Evolutionary conservation across 2,329 filamentous ascomycete genomes (phyloP).

Genomic region (Juglanconis oblonga): DNA sequence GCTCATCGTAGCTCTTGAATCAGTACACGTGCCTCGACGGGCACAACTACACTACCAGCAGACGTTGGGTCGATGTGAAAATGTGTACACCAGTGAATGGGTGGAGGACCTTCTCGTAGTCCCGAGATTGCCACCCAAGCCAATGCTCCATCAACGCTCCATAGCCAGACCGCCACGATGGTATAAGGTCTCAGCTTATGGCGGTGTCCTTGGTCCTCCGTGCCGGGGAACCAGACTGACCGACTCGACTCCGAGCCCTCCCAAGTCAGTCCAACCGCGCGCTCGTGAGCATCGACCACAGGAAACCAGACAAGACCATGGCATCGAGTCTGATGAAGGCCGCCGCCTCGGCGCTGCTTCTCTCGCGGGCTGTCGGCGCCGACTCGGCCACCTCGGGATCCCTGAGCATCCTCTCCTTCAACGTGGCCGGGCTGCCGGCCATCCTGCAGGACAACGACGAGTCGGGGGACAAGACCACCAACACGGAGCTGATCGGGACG

Average conservation of each 20-base stretch:
- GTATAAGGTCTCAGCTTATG: no score
- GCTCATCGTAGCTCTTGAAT: background rate
- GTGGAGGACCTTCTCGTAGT: no score
- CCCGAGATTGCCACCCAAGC: no score
- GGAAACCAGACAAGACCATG: background rate
- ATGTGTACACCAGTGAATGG: no score
- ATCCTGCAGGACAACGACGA: conserved; percentile 59
- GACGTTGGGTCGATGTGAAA: background rate
- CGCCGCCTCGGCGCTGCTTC: conserved; percentile 9
- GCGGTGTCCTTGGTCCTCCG: no score
- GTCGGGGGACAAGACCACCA: conserved; percentile 58
- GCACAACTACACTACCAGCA: background rate
- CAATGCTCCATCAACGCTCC: no score
- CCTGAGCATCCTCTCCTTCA: conserved; percentile 55
- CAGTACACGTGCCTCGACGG: background rate
- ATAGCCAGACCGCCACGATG: no score
- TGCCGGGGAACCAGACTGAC: no score
- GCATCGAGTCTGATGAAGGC: background rate
- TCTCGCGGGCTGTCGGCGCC: background rate
- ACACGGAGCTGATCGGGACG: conserved; percentile 54
- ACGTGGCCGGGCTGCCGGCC: conserved; percentile 58
- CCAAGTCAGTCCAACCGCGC: background rate
- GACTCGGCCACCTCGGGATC: conserved; percentile 24
- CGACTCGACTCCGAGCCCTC: no score
- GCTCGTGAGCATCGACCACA: background rate